Conservation (phyloP, 768 basidiomycete genomes). For the Cystofilobasidium bisporidii region DNA sequence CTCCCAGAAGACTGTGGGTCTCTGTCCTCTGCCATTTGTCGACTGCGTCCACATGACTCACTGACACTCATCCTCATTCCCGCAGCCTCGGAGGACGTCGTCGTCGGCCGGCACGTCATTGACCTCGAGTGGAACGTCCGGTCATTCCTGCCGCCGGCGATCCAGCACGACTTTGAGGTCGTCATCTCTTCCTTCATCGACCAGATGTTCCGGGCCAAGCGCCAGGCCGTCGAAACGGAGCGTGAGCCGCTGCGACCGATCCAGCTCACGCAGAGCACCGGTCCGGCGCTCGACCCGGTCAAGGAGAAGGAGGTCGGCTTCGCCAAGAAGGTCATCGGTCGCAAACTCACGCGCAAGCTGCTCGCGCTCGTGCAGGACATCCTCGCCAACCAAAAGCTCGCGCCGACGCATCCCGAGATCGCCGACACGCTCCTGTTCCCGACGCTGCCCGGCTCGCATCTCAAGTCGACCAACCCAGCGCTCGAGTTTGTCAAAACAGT, state of each 20-base stretch:
- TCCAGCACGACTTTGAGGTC: conserved; percentile 65
- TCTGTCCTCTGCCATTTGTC: too few relatives aligned
- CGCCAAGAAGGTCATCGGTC: conserved; percentile 64
- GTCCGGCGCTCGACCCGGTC: conserved; percentile 53
- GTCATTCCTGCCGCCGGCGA: conserved; percentile 70
- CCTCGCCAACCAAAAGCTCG: conserved; percentile 43
- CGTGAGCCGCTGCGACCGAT: conserved; percentile 66
- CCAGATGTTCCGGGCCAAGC: conserved; percentile 59
- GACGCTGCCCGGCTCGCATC: conserved; percentile 71
- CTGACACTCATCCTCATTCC: neutral
- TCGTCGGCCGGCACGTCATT: conserved; percentile 47
- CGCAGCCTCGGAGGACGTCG: conserved; percentile 23
- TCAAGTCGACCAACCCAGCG: conserved; percentile 64
- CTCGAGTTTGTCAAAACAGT: conserved; percentile 83
- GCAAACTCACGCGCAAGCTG: conserved; percentile 69
- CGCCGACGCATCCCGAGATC: conserved; percentile 48
- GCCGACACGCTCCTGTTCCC: conserved; percentile 62
- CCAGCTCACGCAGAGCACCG: conserved; percentile 46
- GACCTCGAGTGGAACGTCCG: conserved; percentile 76
- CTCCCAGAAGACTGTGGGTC: conserved; percentile 27
- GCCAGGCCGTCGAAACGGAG: conserved; percentile 53
- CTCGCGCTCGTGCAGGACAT: conserved; percentile 56
- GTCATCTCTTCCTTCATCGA: conserved; percentile 73
- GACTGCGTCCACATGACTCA: too few relatives aligned
- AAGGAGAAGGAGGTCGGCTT: conserved; percentile 62